These are phyloP conservation scores for Aspergillus saccharolyticus DNA, from an alignment of 495 filamentous ascomycete species.

Conservation along the genomic window DNA sequence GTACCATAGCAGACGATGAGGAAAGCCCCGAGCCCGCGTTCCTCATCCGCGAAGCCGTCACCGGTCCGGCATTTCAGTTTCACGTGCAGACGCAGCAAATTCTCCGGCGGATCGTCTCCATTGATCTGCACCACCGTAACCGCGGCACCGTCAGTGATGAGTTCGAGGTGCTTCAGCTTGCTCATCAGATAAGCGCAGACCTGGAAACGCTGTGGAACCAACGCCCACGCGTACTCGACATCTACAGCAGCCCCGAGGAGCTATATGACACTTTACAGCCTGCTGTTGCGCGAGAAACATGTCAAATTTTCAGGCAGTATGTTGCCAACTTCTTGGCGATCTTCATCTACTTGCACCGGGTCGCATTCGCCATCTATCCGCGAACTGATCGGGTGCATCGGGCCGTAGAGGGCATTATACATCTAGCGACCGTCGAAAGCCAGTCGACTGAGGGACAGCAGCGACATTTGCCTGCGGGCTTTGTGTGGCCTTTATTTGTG, in stretches of 20 bases:
- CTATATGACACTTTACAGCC: conserved; percentile 25
- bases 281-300: conserved; percentile 25
- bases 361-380: conserved; percentile 40
- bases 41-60: conserved; percentile 32
- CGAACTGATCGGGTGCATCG: conserved; percentile 38
- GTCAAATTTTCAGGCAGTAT: conserved; percentile 35
- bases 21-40: conserved; percentile 25
- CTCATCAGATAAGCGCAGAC: conserved; percentile 36
- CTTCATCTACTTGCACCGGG: conserved; percentile 40
- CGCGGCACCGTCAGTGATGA: conserved; percentile 39
- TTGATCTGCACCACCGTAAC: conserved; percentile 39
- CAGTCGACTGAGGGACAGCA: neutral
- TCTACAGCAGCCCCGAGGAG: conserved; percentile 26
- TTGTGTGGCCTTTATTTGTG: conserved; percentile 38
- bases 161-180: conserved; percentile 40
- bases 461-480: conserved; percentile 27
- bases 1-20: conserved; percentile 8
- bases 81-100: conserved; percentile 34
- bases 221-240: conserved; percentile 32
- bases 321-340: conserved; percentile 38
- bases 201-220: conserved; percentile 37
- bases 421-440: conserved; percentile 32
- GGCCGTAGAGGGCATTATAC: conserved; percentile 37
- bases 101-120: conserved; percentile 33
- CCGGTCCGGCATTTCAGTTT: conserved; percentile 34